phyloP scores from a whole-genome alignment of 2,329 filamentous ascomycete genomes.

The Lojkania enalia region DNA sequence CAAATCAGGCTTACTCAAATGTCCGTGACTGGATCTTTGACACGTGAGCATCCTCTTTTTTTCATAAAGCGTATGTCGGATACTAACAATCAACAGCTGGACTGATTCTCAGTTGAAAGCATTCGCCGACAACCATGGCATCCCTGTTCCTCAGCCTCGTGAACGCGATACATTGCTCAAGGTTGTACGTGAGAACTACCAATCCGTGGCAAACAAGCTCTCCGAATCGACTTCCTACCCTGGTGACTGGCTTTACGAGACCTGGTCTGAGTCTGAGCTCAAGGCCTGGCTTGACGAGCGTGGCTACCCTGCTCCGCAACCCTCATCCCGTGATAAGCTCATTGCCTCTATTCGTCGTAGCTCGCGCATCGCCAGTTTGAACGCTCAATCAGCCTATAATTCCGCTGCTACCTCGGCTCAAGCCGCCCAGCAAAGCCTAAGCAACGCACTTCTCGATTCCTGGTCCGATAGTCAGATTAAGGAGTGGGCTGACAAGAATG shows the following conservation, averaged over 20 bases:
- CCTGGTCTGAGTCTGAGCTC: constrained; percentile 90
- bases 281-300: constrained; percentile 92
- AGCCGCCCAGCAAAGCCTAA: constrained; percentile 72
- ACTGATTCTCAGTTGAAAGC: constrained; percentile 90
- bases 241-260: constrained; percentile 89
- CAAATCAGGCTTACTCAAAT: constrained; percentile 69
- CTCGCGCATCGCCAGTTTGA: constrained; percentile 75
- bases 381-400: constrained; percentile 57
- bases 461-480: constrained; percentile 93
- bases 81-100: constrained; percentile 65
- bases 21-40: constrained; percentile 93
- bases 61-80: background rate
- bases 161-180: constrained; percentile 80
- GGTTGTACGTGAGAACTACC: constrained; percentile 79
- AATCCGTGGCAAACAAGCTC: constrained; percentile 71
- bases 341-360: constrained; percentile 90
- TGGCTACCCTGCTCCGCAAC: constrained; percentile 84
- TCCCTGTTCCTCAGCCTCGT: constrained; percentile 85
- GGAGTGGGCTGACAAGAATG: constrained; percentile 89
- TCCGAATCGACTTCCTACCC: constrained; percentile 85
- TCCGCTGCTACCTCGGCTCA: constrained; percentile 52
- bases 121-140: constrained; percentile 85
- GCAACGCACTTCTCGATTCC: constrained; percentile 81
- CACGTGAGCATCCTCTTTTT: constrained; percentile 52
- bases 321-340: constrained; percentile 80